phyloP scores from a whole-genome alignment of 345 rosid genomes.

The Reutealis trisperma region DNA sequence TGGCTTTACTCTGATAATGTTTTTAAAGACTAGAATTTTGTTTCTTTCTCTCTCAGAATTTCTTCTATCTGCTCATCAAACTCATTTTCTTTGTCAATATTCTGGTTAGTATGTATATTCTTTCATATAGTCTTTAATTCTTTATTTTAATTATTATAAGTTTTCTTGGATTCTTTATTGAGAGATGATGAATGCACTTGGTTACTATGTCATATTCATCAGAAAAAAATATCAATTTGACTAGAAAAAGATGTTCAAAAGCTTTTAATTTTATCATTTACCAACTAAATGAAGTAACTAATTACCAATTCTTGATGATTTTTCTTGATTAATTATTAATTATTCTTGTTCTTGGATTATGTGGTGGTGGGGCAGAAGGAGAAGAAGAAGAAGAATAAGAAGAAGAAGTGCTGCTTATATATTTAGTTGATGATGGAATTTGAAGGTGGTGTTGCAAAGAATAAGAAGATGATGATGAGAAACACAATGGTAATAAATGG shows the following conservation, averaged over 20 bases:
- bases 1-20: not conserved
- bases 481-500: not conserved
- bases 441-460: not conserved
- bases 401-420: no score
- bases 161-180: no score
- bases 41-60: not conserved
- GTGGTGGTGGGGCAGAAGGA: no score
- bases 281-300: not conserved
- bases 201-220: slow-evolving; percentile 11
- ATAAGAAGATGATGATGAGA: not conserved
- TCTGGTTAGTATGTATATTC: not conserved
- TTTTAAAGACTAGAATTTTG: not conserved
- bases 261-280: not conserved
- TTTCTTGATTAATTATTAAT: not conserved
- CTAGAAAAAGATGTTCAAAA: not conserved
- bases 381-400: no score
- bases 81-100: not conserved
- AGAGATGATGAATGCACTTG: slow-evolving; percentile 17
- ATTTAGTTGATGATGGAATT: not conserved
- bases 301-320: not conserved
- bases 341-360: not conserved
- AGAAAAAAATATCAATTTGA: not conserved
- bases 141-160: no score
- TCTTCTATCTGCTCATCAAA: not conserved
- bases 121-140: no score